Evolutionary conservation across 2,329 filamentous ascomycete genomes (phyloP), one percentile per base, ranked within the genome.

Genomic region (Aureobasidium subglaciale): DNA sequence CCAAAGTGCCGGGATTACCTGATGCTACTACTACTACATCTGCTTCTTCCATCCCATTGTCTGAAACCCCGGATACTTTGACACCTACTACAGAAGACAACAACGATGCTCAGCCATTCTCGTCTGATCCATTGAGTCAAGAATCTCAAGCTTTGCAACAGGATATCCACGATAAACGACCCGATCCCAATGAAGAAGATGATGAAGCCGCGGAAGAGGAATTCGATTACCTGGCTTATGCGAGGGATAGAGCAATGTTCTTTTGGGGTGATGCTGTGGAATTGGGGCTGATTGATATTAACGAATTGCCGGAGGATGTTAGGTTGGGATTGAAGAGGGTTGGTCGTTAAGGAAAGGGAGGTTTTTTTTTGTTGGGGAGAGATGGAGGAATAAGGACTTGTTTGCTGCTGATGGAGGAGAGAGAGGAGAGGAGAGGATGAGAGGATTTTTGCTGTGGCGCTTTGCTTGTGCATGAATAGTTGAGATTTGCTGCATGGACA

Each of bases 141-240:
- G 61, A 57, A 37, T 62, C 50, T 11, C 22, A 59, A 30, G 40
- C 35, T 1, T 56, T 56, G 27, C 60, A 59, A 29, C 59, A 63
- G 16, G 66, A 65, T 16, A 58, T 69, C 16, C 63, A 58, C 2
- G 68, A 65, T 56, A 61, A 53, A 61, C 60, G 46, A 35, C 59
- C 58, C 5, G 56, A 56, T n/a, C 40, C 34, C 2, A 38, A 48
- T 7, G 48, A 58, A 13, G 54, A 59, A 16, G 74, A 75, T 13
- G 75, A 74, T 4, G 77, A 79, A 46, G 78, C 79, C 18, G 81
- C 79, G 25, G 82, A 80, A 30, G 88, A 89, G 40, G 88, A 89
- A 65, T 99, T 97, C 67, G 91, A 99, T 70, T 99, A 97, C 69
- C 77, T 99, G 22, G 83, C 81, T 10, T 99, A 97, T 71, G 85